Evolutionary conservation across 2,329 filamentous ascomycete genomes (phyloP), one percentile per base, ranked within the genome.

Genomic region (Lasiodiplodia citricola): DNA sequence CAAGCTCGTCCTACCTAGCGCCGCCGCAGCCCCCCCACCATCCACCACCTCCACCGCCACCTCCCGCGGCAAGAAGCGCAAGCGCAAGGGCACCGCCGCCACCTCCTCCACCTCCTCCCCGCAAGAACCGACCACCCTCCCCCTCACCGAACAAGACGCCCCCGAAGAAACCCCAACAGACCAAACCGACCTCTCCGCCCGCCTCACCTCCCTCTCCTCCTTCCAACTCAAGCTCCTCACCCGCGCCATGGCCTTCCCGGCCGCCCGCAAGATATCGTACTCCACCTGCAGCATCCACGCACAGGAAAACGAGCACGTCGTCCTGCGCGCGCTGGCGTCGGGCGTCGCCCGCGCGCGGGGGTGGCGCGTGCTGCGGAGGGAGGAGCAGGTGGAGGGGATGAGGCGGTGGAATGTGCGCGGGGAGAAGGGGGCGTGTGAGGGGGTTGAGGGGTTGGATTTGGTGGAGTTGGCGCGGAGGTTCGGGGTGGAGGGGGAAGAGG

Each of bases 251-350:
- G 80, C 83, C 25, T 99, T 98, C 73, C 91, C 93, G 0, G 84
- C 86, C 1, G 58, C 93, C 93, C 56, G 78, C 14, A 90, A 88
- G 72, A 90, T 98, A 54, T 94, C 93, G 0, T 99, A 98, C 78
- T 97, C 94, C 41, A 98, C 96, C 0, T 99, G 96, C 78, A 98
- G 95, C 0, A 83, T 97, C 2, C 91, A 98, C 77, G 87, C 88
- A 0, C 87, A 92, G 72, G 96, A 99, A 79, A 98, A 99, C 74
- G 96, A 99, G 80, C 81, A 86, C 1, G 94, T 98, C 0, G 93
- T 97, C 0, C 80, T 90, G 68, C 85, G 87, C 57, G 91, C 93
- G 0, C 82, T 98, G 47, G 78, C 80, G 7, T 95, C 92, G 0
- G 82, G 88, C 0, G 79, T 92, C 13, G 94, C 93, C 0, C 84